These are phyloP conservation scores for Mentha longifolia DNA, from an alignment of 257 asterid species.

Conservation along the genomic window DNA sequence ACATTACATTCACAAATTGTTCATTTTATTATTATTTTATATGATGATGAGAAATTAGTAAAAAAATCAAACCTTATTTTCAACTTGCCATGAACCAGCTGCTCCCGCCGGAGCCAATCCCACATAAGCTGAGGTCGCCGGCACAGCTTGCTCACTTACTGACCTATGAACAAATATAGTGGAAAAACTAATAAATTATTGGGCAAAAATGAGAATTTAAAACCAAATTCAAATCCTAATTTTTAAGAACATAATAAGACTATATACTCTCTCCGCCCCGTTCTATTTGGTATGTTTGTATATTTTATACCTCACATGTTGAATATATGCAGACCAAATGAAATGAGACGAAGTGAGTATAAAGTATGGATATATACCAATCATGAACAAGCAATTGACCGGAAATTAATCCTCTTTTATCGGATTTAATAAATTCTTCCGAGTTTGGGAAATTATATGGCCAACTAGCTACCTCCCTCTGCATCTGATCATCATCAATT, in stretches of 20 bases:
- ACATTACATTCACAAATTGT: background rate
- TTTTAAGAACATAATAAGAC: background rate
- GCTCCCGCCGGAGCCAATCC: constrained; percentile 66
- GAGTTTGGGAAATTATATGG: constrained; percentile 63
- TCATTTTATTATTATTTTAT: background rate
- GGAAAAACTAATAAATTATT: background rate
- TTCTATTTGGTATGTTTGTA: too few species aligned
- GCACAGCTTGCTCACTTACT: constrained; percentile 23
- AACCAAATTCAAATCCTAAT: background rate
- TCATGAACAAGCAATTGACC: constrained; percentile 63
- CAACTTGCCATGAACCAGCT: constrained; percentile 74
- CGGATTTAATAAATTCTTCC: constrained; percentile 46
- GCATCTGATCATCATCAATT: constrained; percentile 46
- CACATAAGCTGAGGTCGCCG: constrained; percentile 50
- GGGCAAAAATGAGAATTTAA: background rate
- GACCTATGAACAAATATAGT: constrained; percentile 17
- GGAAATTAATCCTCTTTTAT: constrained; percentile 52
- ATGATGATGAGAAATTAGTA: background rate
- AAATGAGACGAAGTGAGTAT: too few species aligned
- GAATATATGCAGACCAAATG: too few species aligned
- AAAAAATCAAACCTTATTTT: constrained; percentile 53
- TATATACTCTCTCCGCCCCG: too few species aligned
- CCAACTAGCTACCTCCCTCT: constrained; percentile 55
- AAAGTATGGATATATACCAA: constrained; percentile 18
- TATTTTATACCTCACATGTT: too few species aligned